Evolutionary conservation across 768 basidiomycete species (phyloP).

Genomic region (Ramaria sp.): DNA sequence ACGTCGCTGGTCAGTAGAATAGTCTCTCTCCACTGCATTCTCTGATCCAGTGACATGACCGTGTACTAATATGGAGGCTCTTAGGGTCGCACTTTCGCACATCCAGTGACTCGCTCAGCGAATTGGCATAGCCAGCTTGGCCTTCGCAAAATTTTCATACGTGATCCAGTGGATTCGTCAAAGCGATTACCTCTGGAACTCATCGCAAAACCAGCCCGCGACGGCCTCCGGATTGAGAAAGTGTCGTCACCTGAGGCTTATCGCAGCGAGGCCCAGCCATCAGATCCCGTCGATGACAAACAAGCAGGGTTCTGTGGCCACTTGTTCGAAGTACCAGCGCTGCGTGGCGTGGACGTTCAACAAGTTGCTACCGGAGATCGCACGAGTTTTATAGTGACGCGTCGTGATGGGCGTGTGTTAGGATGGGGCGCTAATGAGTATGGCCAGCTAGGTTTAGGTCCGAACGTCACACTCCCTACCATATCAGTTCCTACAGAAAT

Average conservation of each 20-base stretch:
- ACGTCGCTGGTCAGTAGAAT: constrained; percentile 15
- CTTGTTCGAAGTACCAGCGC: constrained; percentile 67
- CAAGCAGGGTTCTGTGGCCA: constrained; percentile 56
- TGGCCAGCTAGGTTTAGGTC: constrained; percentile 78
- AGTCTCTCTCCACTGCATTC: background rate
- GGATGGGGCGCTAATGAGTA: constrained; percentile 87
- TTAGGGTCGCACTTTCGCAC: constrained; percentile 63
- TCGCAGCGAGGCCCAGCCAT: constrained; percentile 9
- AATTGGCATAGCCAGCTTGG: constrained; percentile 84
- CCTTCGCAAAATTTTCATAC: constrained; percentile 50
- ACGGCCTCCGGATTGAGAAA: background rate
- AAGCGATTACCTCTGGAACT: constrained; percentile 39
- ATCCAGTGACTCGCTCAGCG: constrained; percentile 63
- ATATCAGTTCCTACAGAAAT: constrained; percentile 83
- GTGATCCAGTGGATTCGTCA: constrained; percentile 8
- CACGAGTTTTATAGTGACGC: constrained; percentile 63
- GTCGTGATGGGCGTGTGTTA: constrained; percentile 54
- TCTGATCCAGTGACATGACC: background rate
- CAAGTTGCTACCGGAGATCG: constrained; percentile 66
- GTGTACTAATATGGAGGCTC: constrained; percentile 12
- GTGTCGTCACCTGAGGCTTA: constrained; percentile 4
- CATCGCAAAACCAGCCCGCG: constrained; percentile 39
- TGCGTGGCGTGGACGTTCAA: constrained; percentile 50
- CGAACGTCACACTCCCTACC: constrained; percentile 46
- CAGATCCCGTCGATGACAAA: constrained; percentile 24